A percentile compares a stretch with the other conserved stretches of the same genome.
These are phyloP conservation scores for Verticillium zaregamsianum DNA, from an alignment of 2,329 filamentous ascomycete species.

Conservation along the genomic window DNA sequence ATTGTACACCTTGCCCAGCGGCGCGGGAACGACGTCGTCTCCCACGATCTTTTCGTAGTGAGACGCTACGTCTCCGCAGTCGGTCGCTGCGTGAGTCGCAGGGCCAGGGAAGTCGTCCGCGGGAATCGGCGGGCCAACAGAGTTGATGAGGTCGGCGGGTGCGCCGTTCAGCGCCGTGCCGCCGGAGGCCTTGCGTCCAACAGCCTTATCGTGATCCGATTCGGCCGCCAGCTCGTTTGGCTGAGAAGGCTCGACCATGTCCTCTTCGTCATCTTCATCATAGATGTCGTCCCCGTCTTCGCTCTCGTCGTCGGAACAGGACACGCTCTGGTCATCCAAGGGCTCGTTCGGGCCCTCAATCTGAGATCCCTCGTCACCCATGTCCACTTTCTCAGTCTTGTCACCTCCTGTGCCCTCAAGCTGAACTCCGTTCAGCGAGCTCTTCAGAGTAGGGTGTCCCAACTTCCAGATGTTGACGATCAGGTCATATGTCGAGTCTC, in stretches of 20 bases:
- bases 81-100: constrained; percentile 74
- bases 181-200: constrained; percentile 70
- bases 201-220: constrained; percentile 55
- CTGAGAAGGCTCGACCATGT: constrained; percentile 34
- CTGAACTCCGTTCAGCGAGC: constrained; percentile 82
- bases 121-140: constrained; percentile 36
- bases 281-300: constrained; percentile 74
- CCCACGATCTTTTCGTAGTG: constrained; percentile 85
- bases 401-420: constrained; percentile 80
- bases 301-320: constrained; percentile 55
- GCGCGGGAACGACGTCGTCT: constrained; percentile 82
- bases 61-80: constrained; percentile 71
- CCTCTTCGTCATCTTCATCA: constrained; percentile 74
- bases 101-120: constrained; percentile 77
- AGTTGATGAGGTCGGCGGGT: constrained; percentile 44
- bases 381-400: constrained; percentile 80
- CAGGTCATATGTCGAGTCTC: constrained; percentile 94
- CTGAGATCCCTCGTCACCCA: constrained; percentile 19
- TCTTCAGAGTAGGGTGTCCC: constrained; percentile 86
- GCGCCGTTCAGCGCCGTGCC: constrained; percentile 39
- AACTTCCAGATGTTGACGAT: constrained; percentile 99
- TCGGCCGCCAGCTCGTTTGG: constrained; percentile 39
- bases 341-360: constrained; percentile 21
- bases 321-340: constrained; percentile 43
- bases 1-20: constrained; percentile 86